These are phyloP conservation scores for Aspergillus cristatus DNA, from an alignment of 495 filamentous ascomycete species.

Conservation along the genomic window DNA sequence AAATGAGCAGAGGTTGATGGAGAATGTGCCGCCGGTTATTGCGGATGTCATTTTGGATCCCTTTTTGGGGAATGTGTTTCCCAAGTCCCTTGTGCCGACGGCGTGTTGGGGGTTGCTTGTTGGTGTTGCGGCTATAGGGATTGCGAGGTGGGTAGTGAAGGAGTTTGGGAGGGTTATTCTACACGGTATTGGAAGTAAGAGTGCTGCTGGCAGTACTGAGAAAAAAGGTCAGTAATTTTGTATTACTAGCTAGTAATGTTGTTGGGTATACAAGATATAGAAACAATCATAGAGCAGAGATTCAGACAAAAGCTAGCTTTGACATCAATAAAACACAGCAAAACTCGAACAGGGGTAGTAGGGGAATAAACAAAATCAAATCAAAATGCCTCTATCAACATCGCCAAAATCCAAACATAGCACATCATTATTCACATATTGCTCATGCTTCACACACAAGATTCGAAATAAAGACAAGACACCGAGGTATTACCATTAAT, in stretches of 20 bases:
- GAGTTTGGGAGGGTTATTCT: conserved; percentile 21
- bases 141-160: conserved; percentile 22
- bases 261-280: too few relatives aligned
- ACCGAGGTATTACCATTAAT: conserved; percentile 36
- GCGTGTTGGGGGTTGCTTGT: conserved; percentile 50
- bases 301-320: too few relatives aligned
- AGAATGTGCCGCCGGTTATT: conserved; percentile 58
- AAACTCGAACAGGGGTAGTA: too few relatives aligned
- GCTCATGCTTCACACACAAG: too few relatives aligned
- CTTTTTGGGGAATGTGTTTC: conserved; percentile 63
- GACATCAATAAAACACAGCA: too few relatives aligned
- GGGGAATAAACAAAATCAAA: too few relatives aligned
- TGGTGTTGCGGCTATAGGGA: conserved; percentile 40
- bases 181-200: conserved; percentile 7
- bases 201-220: conserved; percentile 12
- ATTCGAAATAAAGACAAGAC: too few relatives aligned
- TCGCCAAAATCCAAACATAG: not conserved
- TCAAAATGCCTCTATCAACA: too few relatives aligned
- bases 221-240: conserved; percentile 3
- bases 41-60: conserved; percentile 89
- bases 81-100: conserved; percentile 59
- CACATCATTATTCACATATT: too few relatives aligned
- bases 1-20: conserved; percentile 64
- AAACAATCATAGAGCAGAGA: too few relatives aligned
- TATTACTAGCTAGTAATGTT: too few relatives aligned